Evolutionary conservation across 495 filamentous ascomycete species (phyloP), one percentile per base, ranked within the genome.

Genomic region (Chaetomium cochliodes): DNA sequence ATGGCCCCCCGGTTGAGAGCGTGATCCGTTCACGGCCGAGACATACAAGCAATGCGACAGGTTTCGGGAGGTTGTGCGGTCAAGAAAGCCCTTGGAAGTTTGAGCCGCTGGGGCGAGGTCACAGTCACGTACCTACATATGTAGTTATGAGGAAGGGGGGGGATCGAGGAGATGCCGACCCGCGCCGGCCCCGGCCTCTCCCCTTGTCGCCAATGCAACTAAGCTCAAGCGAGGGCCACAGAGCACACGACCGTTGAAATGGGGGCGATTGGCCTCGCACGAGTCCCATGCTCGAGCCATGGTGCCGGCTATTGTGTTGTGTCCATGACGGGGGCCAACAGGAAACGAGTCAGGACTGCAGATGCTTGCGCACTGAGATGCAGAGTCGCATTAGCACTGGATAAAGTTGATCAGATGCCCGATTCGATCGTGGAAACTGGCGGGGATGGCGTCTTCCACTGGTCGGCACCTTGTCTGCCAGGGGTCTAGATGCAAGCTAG

Each of bases 181-280:
- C 18, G n/a, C 46, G n/a, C 46, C n/a, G 39, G 22, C 55, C 55
- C 12, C 55, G 12, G 41, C 44, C 39, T 2, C 22, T 44, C 22
- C 39, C 55, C 44, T 39, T 46, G 57, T 25, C 16, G 56, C 20
- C 23, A n/a, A 65, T 56, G 51, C 63, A 60, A 26, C 63, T 3
- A 60, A 8, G 33, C 8, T 37, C 33, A 37, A 37, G 33, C 33
- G 33, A 37, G 49, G 50, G 63, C 54, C 61, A 58, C 58, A 61
- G 30, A 57, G 52, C 64, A 66, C 57, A 56, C 42, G 58, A 66
- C 58, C 58, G 39, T 66, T 56, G 58, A 22, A 42, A 58, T 61
- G 49, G 23, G 5, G 37, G 41, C 12, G 41, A 16, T 41, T 22
- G 56, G 33, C 18, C 13, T 52, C 18, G 26, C 42, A 37, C 13